Conservation (phyloP, 1,139 yeast species). For the Starmera stellimalicola region DNA sequence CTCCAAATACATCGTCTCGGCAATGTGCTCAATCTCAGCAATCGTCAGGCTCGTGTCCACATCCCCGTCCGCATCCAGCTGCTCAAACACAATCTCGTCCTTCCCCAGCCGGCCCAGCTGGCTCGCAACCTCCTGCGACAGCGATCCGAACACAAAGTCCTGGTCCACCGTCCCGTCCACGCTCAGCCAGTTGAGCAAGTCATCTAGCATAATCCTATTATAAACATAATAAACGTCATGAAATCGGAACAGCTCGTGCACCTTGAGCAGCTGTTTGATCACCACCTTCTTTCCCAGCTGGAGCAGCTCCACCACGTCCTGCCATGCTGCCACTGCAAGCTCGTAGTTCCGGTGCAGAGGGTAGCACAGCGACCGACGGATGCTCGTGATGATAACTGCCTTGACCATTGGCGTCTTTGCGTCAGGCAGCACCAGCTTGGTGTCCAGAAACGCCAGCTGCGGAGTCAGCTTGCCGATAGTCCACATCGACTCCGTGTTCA, state of each 20-base stretch:
- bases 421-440: conserved; percentile 34
- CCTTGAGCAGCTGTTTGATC: conserved; percentile 45
- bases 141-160: conserved; percentile 40
- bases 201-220: conserved; percentile 72
- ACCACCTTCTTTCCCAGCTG: conserved; percentile 63
- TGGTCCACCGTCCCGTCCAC: conserved; percentile 40
- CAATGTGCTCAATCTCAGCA: conserved; percentile 45
- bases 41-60: conserved; percentile 26
- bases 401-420: conserved; percentile 30
- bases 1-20: conserved; percentile 36
- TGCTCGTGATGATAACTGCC: conserved; percentile 48
- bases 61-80: conserved; percentile 22
- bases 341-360: conserved; percentile 73
- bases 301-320: conserved; percentile 58
- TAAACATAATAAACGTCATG: conserved; percentile 88
- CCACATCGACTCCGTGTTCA: conserved; percentile 88
- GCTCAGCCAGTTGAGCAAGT: conserved; percentile 72
- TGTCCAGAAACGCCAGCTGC: conserved; percentile 64
- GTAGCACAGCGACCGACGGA: conserved; percentile 65
- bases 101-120: conserved; percentile 18
- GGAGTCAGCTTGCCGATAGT: conserved; percentile 81
- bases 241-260: conserved; percentile 67
- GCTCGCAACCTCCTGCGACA: conserved; percentile 57
- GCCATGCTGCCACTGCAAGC: conserved; percentile 56
- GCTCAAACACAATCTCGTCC: conserved; percentile 29